A percentile compares a stretch with the other conserved stretches of the same genome.
Evolutionary conservation across 208 protist species (phyloP).

Genomic region (Leishmania tropica): DNA sequence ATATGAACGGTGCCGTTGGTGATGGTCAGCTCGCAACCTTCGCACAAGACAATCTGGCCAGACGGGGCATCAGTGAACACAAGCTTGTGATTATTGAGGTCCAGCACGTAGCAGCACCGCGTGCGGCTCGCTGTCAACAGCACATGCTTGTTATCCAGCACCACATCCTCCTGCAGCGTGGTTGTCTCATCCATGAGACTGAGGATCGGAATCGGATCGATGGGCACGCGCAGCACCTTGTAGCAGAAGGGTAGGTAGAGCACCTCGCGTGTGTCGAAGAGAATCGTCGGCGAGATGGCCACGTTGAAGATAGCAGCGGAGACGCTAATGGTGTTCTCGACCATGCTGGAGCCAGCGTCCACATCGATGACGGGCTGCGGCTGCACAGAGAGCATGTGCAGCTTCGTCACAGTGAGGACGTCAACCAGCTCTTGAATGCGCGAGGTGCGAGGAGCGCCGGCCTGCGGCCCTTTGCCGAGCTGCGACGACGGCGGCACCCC

Average conservation of each 20-base stretch:
- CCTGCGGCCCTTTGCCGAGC: neutral
- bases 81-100: constrained; percentile 72
- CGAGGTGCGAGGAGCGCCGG: neutral
- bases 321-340: constrained; percentile 50
- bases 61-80: constrained; percentile 54
- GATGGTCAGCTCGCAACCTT: constrained; percentile 84
- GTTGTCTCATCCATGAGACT: constrained; percentile 53
- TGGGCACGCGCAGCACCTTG: constrained; percentile 68
- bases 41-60: constrained; percentile 67
- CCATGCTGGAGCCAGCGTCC: constrained; percentile 32
- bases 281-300: constrained; percentile 66
- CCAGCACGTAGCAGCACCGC: constrained; percentile 74
- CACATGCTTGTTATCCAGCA: constrained; percentile 76
- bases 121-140: constrained; percentile 58
- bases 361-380: constrained; percentile 31
- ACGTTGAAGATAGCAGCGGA: constrained; percentile 39
- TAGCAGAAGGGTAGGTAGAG: constrained; percentile 82
- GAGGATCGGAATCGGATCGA: constrained; percentile 65
- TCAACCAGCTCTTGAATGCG: constrained; percentile 49
- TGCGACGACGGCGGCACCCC: neutral
- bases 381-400: constrained; percentile 25
- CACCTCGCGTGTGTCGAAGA: constrained; percentile 74
- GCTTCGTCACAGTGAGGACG: constrained; percentile 25
- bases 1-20: constrained; percentile 85
- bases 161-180: constrained; percentile 49